Evolutionary conservation across 495 filamentous ascomycete species (phyloP).

Genomic region (Bacidia gigantensis): DNA sequence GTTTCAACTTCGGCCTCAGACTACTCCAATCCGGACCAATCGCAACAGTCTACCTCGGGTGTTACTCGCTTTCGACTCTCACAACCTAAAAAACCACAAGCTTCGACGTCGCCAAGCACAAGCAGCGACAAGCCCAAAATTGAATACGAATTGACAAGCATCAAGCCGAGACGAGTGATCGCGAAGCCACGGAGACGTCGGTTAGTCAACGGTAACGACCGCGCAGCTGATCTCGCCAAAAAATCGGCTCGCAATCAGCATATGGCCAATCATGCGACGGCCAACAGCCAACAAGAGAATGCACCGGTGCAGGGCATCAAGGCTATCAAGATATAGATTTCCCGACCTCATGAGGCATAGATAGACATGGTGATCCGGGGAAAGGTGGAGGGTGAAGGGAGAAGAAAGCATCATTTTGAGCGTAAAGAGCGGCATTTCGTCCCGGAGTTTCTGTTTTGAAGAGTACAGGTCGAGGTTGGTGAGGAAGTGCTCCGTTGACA

Average conservation of each 20-base stretch:
- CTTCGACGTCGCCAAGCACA: background rate
- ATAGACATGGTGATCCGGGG: too few species aligned
- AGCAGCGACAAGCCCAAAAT: conserved; percentile 54
- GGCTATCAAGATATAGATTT: conserved; percentile 10
- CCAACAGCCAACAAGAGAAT: conserved; percentile 5
- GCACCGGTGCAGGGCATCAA: conserved; percentile 13
- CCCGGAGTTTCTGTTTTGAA: conserved; percentile 9
- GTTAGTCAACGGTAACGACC: conserved; percentile 12
- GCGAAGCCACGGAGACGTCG: conserved; percentile 12
- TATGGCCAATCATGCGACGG: background rate
- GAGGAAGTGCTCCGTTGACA: conserved; percentile 17
- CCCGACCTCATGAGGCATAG: too few species aligned
- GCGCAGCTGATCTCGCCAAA: conserved; percentile 8
- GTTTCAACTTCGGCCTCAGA: conserved; percentile 21
- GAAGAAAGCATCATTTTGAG: background rate
- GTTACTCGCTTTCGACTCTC: conserved; percentile 16
- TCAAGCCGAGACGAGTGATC: conserved; percentile 8
- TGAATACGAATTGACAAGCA: conserved; percentile 48
- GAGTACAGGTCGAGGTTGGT: conserved; percentile 13
- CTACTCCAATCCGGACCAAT: conserved; percentile 15
- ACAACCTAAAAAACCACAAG: conserved; percentile 15
- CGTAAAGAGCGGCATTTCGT: conserved; percentile 8
- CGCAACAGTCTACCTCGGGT: conserved; percentile 1
- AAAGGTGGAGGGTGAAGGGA: background rate
- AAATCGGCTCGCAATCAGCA: conserved; percentile 9